phyloP scores from a whole-genome alignment of 1,284 basidiomycete genomes.

The Apiotrichum sp. region DNA sequence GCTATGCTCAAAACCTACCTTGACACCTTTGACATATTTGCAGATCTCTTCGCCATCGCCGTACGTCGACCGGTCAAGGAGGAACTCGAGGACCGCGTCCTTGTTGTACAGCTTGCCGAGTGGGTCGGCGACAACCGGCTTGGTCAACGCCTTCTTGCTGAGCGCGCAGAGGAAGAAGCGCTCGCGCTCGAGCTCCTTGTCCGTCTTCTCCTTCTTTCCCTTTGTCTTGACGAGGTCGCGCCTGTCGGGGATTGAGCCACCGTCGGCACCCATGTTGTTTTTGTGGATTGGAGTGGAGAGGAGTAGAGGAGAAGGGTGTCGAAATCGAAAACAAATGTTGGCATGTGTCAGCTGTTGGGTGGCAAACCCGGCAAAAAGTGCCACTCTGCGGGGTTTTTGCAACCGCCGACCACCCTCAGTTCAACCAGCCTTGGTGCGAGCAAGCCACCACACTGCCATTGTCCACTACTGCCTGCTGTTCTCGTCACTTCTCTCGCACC shows the following conservation, averaged over 20 bases:
- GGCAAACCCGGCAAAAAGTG: slow-evolving; percentile 3
- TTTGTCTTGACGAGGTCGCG: slow-evolving; percentile 47
- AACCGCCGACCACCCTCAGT: too few species aligned
- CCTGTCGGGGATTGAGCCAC: slow-evolving; percentile 47
- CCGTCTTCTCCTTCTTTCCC: slow-evolving; percentile 57
- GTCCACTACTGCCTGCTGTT: too few species aligned
- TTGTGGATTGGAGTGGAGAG: neutral
- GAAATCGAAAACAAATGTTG: neutral
- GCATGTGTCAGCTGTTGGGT: slow-evolving; percentile 3
- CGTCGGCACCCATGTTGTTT: slow-evolving; percentile 43
- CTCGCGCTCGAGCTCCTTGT: slow-evolving; percentile 75
- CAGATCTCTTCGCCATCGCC: slow-evolving; percentile 79
- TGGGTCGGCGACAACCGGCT: slow-evolving; percentile 80
- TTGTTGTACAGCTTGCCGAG: slow-evolving; percentile 92
- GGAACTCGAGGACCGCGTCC: slow-evolving; percentile 78
- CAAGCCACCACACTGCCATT: too few species aligned
- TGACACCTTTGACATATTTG: slow-evolving; percentile 76
- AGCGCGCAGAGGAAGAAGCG: slow-evolving; percentile 85
- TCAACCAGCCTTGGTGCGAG: too few species aligned
- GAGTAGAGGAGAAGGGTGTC: slow-evolving; percentile 5
- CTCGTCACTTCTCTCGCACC: too few species aligned
- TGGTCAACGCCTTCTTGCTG: slow-evolving; percentile 78
- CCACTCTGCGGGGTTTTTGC: too few species aligned
- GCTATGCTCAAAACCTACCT: slow-evolving; percentile 53
- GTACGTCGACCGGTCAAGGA: slow-evolving; percentile 66